Evolutionary conservation across 306 rosid species (phyloP), one percentile per base, ranked within the genome.

Genomic region (Vicia faba): DNA sequence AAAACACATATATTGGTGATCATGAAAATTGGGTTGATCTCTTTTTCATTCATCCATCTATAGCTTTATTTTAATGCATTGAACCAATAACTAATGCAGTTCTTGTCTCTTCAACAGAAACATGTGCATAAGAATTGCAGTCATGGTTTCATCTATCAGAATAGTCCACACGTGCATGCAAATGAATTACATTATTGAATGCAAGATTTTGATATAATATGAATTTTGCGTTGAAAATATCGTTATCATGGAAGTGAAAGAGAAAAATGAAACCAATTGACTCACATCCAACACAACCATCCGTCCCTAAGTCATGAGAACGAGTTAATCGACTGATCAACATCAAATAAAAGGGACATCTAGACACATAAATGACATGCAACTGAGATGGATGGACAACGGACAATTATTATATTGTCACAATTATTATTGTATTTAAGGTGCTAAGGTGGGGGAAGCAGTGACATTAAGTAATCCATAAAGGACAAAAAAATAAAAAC

Each of bases 91-190:
- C 74, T 25, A 13, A 50, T 19, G 13, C 29, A 20, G 28, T 19
- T 50, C 13, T 16, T 50, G 56, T 50, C 29, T 50, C 29, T 50
- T 19, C 29, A 18, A 18, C 4, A 41, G 80, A 75, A 63, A 68
- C 70, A 51, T 68, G 8, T 4, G 5, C 41, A 39, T 31, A 11
- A 49, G 12, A 13, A 48, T 6, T 45, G 50, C 61, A 50, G 77
- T 54, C 60, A 48, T 62, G 14, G 63, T 39, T 62, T 25, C 11
- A 25, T 51, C 54, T 14, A 49, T 2, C 53, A 49, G 2, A 60
- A 9, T 11, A 31, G 18, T 35, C 16, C 66, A 54, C 43, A 19
- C 61, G 28, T 62, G 72, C 11, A 44, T 69, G 76, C 19, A 35
- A 20, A n/a, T 68, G 64, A 50, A 48, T 16, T 9, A 18, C 50